phyloP scores from a whole-genome alignment of 2,329 filamentous ascomycete species.

The Phaeoacremonium minimum region DNA sequence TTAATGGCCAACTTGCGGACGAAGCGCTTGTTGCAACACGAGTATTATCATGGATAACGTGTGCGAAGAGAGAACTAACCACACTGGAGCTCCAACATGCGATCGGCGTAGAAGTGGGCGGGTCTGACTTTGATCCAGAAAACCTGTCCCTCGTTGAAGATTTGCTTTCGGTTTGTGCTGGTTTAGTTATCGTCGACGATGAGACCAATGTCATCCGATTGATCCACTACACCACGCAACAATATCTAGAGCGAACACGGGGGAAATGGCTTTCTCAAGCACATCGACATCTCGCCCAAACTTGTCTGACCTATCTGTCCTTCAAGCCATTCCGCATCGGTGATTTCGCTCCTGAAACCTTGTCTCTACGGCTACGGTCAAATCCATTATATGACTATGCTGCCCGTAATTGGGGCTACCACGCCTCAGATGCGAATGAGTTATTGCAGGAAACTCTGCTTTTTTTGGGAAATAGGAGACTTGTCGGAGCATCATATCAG shows the following conservation, averaged over 20 bases:
- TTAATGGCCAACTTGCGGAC: conserved; percentile 21
- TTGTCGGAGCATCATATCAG: too few species aligned
- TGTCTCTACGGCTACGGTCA: background rate
- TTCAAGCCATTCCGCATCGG: conserved; percentile 14
- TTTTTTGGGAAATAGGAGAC: too few species aligned
- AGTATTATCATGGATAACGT: conserved; percentile 28
- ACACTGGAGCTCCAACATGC: conserved; percentile 28
- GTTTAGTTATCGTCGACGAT: conserved; percentile 28
- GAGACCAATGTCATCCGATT: conserved; percentile 27
- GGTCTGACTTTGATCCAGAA: conserved; percentile 20
- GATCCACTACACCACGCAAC: conserved; percentile 34
- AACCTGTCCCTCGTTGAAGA: conserved; percentile 18
- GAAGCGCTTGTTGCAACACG: conserved; percentile 11
- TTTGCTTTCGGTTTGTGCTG: conserved; percentile 26
- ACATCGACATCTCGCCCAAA: conserved; percentile 3
- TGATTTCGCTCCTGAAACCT: background rate
- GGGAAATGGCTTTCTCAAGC: conserved; percentile 2
- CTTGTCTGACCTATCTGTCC: conserved; percentile 21
- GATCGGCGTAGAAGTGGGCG: conserved; percentile 22
- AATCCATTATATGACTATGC: background rate
- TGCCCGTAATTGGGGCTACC: too few species aligned
- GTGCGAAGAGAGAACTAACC: conserved; percentile 19
- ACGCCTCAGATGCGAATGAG: too few species aligned
- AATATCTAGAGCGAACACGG: conserved; percentile 27
- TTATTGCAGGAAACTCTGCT: too few species aligned